Base-by-base conservation (phyloP, 805 yeast species). In the Starmerella geochares region DNA sequence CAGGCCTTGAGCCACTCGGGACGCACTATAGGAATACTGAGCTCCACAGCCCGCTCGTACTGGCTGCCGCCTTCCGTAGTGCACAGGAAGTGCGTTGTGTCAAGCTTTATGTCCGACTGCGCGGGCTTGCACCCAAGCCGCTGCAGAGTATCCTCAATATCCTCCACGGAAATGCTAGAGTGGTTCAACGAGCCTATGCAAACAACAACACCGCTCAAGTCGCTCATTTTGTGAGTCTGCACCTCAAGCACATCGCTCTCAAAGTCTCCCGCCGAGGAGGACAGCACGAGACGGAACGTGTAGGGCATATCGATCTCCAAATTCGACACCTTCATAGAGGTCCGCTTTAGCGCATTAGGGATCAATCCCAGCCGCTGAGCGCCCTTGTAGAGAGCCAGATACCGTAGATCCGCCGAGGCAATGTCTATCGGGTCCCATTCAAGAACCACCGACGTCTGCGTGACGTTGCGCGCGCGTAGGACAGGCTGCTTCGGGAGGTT, bases 1-100 rank as follows among this genome's bases (percentile, higher is more conserved):
- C 97, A 92, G 0, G 96, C 96, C 65, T 83, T 82, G 50, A 92
- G 71, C 97, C 97, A 92, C 64, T 92, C 96, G 0, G 98, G 97
- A 65, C 95, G 77, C 24, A 92, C 88, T 35, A 92, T 77, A 2
- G 98, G 98, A 49, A 92, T 86, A 62, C 87, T 92, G 70, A 79
- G 77, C 47, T 82, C 87, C 54, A 75, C 73, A 1, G 97, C 98
- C 62, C 79, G 81, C 54, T 79, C 72, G 69, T 77, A 83, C 65
- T 85, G 88, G 16, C 80, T 73, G n/a, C 86, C 86, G 37, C 70
- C 70, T 44, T 80, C 79, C 19, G 76, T 73, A 14, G 94, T 81
- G 54, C 83, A 76, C n/a, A 92, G 72, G 61, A 83, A 92, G 65
- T 92, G 98, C 1, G 98, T 92, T 0, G 98, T 92, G 61, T 90